Evolutionary conservation across 345 rosid genomes (phyloP).

Genomic region (Sisymbrium irio): DNA sequence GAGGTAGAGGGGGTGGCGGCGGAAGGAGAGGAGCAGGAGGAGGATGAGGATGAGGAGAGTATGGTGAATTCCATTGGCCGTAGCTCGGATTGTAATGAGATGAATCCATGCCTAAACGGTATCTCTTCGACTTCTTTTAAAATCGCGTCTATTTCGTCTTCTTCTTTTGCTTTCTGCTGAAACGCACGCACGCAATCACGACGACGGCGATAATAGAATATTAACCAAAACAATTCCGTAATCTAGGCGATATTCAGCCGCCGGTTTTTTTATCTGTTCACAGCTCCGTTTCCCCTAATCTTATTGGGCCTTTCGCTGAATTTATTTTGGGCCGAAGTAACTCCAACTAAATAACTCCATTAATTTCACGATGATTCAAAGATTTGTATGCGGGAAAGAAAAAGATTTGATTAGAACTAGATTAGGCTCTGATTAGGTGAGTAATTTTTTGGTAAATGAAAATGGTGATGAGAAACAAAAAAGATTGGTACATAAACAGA

Average conservation of each 20-base stretch:
- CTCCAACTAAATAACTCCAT: too few species aligned
- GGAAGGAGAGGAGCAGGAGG: slow-evolving; percentile 25
- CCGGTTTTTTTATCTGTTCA: background rate
- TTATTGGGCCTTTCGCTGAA: background rate
- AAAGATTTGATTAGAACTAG: background rate
- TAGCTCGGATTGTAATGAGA: slow-evolving; percentile 38
- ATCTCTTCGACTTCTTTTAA: background rate
- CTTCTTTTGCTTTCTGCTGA: slow-evolving; percentile 1
- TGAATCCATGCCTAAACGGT: slow-evolving; percentile 45
- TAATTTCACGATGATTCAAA: background rate
- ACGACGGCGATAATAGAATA: slow-evolving; percentile 4
- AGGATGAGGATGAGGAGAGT: slow-evolving; percentile 33
- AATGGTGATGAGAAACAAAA: background rate
- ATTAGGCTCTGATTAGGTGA: background rate
- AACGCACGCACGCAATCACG: slow-evolving; percentile 10
- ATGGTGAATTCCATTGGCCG: slow-evolving; percentile 43
- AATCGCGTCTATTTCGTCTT: slow-evolving; percentile 1
- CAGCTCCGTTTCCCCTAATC: background rate
- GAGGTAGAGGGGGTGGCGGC: slow-evolving; percentile 25
- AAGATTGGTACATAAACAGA: background rate
- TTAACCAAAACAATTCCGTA: background rate
- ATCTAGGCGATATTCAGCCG: background rate
- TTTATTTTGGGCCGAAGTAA: background rate
- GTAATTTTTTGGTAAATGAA: too few species aligned
- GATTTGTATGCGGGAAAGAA: background rate